Evolutionary conservation across 192 early-diverging fungal genomes (phyloP), one percentile per base, ranked within the genome.

Genomic region (Entomortierella beljakovae): DNA sequence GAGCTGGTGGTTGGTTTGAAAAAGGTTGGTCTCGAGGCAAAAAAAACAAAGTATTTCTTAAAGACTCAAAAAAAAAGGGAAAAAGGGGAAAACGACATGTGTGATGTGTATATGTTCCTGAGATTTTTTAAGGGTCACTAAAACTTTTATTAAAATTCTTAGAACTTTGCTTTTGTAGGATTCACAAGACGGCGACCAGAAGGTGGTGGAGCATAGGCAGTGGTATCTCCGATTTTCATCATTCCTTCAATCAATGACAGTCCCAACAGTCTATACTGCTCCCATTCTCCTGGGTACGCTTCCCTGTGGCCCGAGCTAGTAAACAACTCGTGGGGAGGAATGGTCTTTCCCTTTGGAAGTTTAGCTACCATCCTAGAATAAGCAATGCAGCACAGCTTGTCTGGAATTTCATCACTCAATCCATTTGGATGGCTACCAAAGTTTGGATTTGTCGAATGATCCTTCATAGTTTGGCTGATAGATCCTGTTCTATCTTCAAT

Each of bases 211-310:
- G 38, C 23, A 16, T 67, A 53, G 2, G 54, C 52, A 0, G 67
- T 79, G 13, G 61, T 66, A 28, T 70, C 75, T 25, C 68, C 75
- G 48, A 79, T 79, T 62, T 70, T 79, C 75, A 79, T 79, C 75
- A 79, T 79, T 5, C 75, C 68, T 42, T 79, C 75, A 37, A 79
- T 70, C 60, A 79, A 20, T 8, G 67, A 70, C 61, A 79, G 50
- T 15, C 75, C 75, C 67, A 79, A 34, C 25, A 58, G n/a, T 8
- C 75, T 54, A 40, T 79, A 79, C 61, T 79, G 60, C 61, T 79
- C 75, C 75, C 75, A 79, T 34, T 79, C 66, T 15, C 75, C 75
- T 1, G 75, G 67, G 31, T 64, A 69, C 0, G 75, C 67, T 57
- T 79, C 75, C 61, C 51, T 52, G 35, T 79, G 75, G 16, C 74